phyloP scores from a whole-genome alignment of 2,329 filamentous ascomycete genomes.

The Fusarium odoratissimum region DNA sequence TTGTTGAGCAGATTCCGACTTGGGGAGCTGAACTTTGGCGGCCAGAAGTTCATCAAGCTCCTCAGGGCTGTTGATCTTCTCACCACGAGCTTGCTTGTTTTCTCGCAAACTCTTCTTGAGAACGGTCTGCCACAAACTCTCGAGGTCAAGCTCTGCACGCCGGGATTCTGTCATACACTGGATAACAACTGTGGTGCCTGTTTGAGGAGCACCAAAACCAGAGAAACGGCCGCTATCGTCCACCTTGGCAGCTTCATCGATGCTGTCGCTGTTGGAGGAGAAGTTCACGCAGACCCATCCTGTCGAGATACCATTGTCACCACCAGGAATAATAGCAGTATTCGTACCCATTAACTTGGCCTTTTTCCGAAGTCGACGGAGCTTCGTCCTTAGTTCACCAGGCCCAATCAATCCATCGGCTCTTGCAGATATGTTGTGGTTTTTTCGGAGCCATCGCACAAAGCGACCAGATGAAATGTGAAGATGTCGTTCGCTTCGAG shows the following conservation, averaged over 20 bases:
- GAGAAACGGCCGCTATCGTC: constrained; percentile 70
- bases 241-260: constrained; percentile 56
- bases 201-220: constrained; percentile 74
- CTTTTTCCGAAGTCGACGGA: constrained; percentile 82
- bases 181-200: constrained; percentile 65
- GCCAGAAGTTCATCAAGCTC: constrained; percentile 49
- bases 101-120: constrained; percentile 52
- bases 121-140: constrained; percentile 62
- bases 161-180: constrained; percentile 68
- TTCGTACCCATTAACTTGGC: constrained; percentile 83
- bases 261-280: constrained; percentile 73
- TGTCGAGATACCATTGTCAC: constrained; percentile 88
- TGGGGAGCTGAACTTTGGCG: constrained; percentile 49
- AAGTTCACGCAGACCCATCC: constrained; percentile 97
- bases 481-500: constrained; percentile 91
- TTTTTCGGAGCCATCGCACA: constrained; percentile 83
- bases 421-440: constrained; percentile 77
- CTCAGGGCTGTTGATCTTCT: constrained; percentile 34
- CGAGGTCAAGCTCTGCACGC: constrained; percentile 64
- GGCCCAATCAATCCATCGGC: constrained; percentile 91
- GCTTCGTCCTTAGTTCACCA: constrained; percentile 89
- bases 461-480: constrained; percentile 92
- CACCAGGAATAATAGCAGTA: constrained; percentile 70
- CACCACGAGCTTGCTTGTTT: constrained; percentile 47
- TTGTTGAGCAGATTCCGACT: constrained; percentile 46